A percentile compares a stretch with the other conserved stretches of the same genome.
Conservation (phyloP, 495 filamentous ascomycete species). For the Letharia lupina region DNA sequence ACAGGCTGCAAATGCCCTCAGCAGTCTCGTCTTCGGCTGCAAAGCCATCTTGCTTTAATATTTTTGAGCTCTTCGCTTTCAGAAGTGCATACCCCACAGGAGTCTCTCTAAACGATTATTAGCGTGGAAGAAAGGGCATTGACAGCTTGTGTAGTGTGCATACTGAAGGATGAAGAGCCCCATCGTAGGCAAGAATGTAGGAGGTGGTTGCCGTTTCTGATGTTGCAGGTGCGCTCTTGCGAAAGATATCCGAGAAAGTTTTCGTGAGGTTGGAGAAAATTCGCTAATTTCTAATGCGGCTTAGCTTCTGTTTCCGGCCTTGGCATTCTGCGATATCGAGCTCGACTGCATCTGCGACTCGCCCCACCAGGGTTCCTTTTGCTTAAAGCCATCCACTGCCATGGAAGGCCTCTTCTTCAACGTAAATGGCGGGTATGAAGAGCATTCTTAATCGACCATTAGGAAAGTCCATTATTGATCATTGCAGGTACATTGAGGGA, state of each 20-base stretch:
- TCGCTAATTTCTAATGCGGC: slow-evolving; percentile 5
- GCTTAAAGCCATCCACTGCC: slow-evolving; percentile 18
- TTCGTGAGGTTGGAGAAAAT: slow-evolving; percentile 11
- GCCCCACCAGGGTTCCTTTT: not conserved
- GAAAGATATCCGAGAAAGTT: slow-evolving; percentile 16
- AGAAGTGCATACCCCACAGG: slow-evolving; percentile 94
- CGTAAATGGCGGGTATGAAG: slow-evolving; percentile 75
- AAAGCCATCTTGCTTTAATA: slow-evolving; percentile 77
- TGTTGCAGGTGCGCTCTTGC: slow-evolving; percentile 8
- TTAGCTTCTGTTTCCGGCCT: slow-evolving; percentile 2
- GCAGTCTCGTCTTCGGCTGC: slow-evolving; percentile 63
- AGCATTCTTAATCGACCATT: not conserved
- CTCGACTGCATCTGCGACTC: slow-evolving; percentile 1
- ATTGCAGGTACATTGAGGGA: slow-evolving; percentile 80
- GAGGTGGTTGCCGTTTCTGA: not conserved
- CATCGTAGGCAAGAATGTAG: slow-evolving; percentile 15
- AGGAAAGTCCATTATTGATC: slow-evolving; percentile 19
- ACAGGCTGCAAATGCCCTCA: slow-evolving; percentile 82
- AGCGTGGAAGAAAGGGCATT: slow-evolving; percentile 58
- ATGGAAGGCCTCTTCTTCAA: slow-evolving; percentile 99
- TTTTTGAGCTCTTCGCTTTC: slow-evolving; percentile 96
- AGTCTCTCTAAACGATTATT: slow-evolving; percentile 64
- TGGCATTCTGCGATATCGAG: not conserved
- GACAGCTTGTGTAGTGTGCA: not conserved
- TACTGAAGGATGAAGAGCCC: slow-evolving; percentile 25